Conservation (phyloP, 441 rosid genomes). For the Populus hybrid region DNA sequence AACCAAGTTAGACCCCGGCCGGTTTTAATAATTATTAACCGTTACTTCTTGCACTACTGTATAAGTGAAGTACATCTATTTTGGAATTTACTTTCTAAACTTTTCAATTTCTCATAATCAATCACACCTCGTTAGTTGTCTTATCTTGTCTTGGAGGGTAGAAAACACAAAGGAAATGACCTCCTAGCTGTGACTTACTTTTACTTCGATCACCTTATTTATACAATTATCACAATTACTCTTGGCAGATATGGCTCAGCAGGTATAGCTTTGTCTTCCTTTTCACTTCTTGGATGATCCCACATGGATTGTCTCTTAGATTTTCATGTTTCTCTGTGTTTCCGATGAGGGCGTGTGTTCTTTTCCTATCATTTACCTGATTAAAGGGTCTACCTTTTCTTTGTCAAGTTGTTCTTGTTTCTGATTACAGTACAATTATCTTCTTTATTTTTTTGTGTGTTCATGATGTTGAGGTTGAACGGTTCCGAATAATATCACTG, state of each 20-base stretch:
- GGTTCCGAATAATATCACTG: not conserved
- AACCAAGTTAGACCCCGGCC: too few relatives aligned
- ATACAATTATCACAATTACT: constrained; percentile 2
- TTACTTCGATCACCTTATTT: constrained; percentile 15
- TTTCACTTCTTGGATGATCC: constrained; percentile 14
- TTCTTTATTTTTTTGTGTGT: not conserved
- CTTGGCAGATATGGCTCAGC: constrained; percentile 38
- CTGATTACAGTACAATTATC: constrained; percentile 14
- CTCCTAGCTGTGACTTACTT: constrained; percentile 8
- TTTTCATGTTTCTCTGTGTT: not conserved
- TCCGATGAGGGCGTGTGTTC: constrained; percentile 9
- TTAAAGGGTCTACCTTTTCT: constrained; percentile 11
- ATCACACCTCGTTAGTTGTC: not conserved
- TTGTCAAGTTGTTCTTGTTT: constrained; percentile 23
- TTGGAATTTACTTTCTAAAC: not conserved
- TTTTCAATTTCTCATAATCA: constrained; percentile 4
- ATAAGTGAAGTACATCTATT: constrained; percentile 6
- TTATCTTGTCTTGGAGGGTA: constrained; percentile 17
- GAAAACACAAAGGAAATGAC: constrained; percentile 19
- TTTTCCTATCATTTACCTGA: constrained; percentile 19
- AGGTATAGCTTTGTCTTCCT: constrained; percentile 33
- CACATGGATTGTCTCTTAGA: constrained; percentile 27
- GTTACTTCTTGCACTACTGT: not conserved
- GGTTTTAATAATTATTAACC: not conserved
- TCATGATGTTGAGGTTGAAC: constrained; percentile 5